Evolutionary conservation across 257 asterid genomes (phyloP).

Genomic region (Nicotiana noctiflora): DNA sequence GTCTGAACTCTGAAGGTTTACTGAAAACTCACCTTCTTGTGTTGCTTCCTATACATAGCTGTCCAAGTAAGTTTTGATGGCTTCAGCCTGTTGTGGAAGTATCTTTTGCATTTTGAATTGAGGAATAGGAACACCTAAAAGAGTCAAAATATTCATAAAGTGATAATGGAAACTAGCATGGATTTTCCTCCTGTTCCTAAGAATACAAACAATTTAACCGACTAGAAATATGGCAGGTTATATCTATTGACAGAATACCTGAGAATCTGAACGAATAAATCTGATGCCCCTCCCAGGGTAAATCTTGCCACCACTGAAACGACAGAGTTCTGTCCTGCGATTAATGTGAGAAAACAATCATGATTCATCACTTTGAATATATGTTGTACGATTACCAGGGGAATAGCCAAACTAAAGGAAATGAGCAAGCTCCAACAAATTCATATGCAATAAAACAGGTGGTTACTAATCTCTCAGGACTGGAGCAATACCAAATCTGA

Average conservation of each 20-base stretch:
- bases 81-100: conserved; percentile 78
- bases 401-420: background rate
- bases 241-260: conserved; percentile 27
- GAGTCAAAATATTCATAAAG: background rate
- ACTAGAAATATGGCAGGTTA: background rate
- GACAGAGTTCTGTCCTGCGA: conserved; percentile 75
- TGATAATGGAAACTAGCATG: background rate
- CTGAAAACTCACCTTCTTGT: conserved; percentile 55
- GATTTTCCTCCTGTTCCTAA: background rate
- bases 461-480: background rate
- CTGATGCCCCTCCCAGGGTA: conserved; percentile 82
- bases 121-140: conserved; percentile 68
- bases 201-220: background rate
- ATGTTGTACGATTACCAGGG: background rate
- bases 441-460: background rate
- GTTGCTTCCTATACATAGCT: conserved; percentile 78
- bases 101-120: conserved; percentile 85
- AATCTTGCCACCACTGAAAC: conserved; percentile 76
- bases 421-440: background rate
- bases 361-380: background rate
- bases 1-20: background rate
- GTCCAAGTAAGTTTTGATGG: conserved; percentile 90
- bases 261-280: conserved; percentile 64
- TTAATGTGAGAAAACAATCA: background rate
- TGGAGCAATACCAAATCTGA: background rate